phyloP scores from a whole-genome alignment of 1,284 basidiomycete genomes.

The Malassezia slooffiae region DNA sequence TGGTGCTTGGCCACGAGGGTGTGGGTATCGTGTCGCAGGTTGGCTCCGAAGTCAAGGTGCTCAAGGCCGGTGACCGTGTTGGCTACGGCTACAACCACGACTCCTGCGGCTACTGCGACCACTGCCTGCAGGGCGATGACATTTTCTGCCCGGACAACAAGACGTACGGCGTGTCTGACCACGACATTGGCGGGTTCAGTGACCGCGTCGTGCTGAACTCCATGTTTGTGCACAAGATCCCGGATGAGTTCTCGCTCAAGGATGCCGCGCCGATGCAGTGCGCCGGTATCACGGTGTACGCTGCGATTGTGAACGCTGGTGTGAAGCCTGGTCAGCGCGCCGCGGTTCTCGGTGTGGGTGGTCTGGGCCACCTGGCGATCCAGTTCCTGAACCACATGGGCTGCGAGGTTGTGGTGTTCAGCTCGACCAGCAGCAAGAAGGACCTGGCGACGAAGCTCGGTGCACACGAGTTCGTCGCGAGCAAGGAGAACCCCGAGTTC shows the following conservation, averaged over 20 bases:
- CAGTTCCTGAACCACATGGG: conserved; percentile 47
- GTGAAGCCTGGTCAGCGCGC: conserved; percentile 44
- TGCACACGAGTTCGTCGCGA: conserved; percentile 46
- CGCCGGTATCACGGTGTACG: conserved; percentile 47
- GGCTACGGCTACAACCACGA: conserved; percentile 43
- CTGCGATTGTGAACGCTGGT: conserved; percentile 47
- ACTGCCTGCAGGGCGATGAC: conserved; percentile 34
- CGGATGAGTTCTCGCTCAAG: conserved; percentile 28
- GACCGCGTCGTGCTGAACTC: conserved; percentile 36
- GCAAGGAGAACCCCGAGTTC: conserved; percentile 27
- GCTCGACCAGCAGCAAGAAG: conserved; percentile 39
- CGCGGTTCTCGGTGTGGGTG: conserved; percentile 48
- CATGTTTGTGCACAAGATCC: conserved; percentile 34
- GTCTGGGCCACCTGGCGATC: conserved; percentile 47
- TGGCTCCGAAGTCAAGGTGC: conserved; percentile 22
- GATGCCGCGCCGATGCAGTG: conserved; percentile 49
- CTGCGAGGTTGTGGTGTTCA: conserved; percentile 46
- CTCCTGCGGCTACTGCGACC: conserved; percentile 31
- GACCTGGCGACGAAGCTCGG: conserved; percentile 47
- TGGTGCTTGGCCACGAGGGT: conserved; percentile 40
- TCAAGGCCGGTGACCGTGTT: conserved; percentile 37
- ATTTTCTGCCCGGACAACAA: conserved; percentile 29
- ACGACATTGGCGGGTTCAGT: conserved; percentile 36
- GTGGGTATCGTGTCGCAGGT: conserved; percentile 39
- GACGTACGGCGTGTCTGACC: conserved; percentile 29